Base-by-base conservation (phyloP, 1,139 yeast genomes). In the Suhomyces panamericanus region DNA sequence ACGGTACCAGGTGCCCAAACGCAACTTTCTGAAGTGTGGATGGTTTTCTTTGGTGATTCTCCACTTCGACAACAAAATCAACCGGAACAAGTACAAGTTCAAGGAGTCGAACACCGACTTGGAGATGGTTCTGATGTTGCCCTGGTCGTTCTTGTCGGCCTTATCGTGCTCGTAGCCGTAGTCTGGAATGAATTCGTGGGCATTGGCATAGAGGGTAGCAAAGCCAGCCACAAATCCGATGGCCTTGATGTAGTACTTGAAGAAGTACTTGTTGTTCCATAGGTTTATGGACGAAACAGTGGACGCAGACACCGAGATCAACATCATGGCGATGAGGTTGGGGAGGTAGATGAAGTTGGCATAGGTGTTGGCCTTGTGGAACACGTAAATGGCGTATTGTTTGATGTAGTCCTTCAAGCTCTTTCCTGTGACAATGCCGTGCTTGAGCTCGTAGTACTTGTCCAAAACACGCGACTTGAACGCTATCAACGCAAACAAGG, bases 11-110 rank as follows among this genome's bases (percentile, higher is more conserved):
- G 61, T 55, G 24, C 52, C 53, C 24, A 62, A 49, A 31, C 54
- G 58, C 31, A 71, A 44, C 16, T 47, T 27, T 26, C 49, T 59
- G 52, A 72, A 69, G 42, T 54, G 49, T 1, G 75, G 75, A 48
- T 70, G 75, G 52, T 69, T 64, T 29, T 64, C 73, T 51, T 73
- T 73, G 32, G 59, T 52, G 29, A 70, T 70, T 43, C 78, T 59
- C 78, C 78, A 73, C 51, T 73, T 73, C 13, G 75, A 68, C 30
- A 73, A 54, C 20, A 72, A 51, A 3, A 72, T 62, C 42, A 73
- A 54, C 43, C 71, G 57, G 41, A 70, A 57, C 38, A 73, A 55
- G 51, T 73, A 73, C 36, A 67, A 51, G 50, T 67, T 67, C 43
- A 70, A 46, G 4, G 55, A 64, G 41, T 70, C 57, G 46, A 69